These are phyloP conservation scores for Ophiostoma ips DNA, from an alignment of 2,329 filamentous ascomycete species.

Conservation along the genomic window DNA sequence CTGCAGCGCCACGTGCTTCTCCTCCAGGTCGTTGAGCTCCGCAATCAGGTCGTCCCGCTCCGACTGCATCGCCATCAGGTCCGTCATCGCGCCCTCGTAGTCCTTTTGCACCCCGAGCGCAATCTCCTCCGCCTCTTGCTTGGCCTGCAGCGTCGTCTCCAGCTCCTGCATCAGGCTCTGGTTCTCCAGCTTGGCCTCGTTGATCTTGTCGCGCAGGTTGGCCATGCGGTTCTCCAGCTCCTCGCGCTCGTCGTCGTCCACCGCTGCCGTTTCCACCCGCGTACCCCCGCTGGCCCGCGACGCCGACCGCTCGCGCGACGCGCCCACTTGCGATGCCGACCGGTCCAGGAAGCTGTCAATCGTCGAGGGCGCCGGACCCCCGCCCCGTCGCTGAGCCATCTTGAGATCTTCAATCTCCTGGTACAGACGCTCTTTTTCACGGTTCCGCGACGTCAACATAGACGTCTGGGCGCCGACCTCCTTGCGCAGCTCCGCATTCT, in stretches of 20 bases:
- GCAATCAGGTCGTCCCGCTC: slow-evolving; percentile 60
- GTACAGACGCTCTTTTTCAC: slow-evolving; percentile 87
- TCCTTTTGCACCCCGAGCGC: slow-evolving; percentile 61
- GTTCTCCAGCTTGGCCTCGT: slow-evolving; percentile 73
- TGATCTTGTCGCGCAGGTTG: slow-evolving; percentile 73
- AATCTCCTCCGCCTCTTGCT: slow-evolving; percentile 44
- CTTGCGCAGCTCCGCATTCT: slow-evolving; percentile 81
- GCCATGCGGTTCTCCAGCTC: slow-evolving; percentile 75
- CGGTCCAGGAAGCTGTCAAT: slow-evolving; percentile 87
- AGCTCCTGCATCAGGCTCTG: slow-evolving; percentile 77
- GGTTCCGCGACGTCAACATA: slow-evolving; percentile 91
- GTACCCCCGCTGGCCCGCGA: slow-evolving; percentile 61
- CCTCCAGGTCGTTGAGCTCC: slow-evolving; percentile 36
- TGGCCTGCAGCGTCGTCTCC: slow-evolving; percentile 53
- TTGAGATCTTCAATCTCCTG: slow-evolving; percentile 97
- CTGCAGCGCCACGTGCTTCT: slow-evolving; percentile 28
- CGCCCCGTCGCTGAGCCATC: slow-evolving; percentile 64
- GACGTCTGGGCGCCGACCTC: slow-evolving; percentile 93
- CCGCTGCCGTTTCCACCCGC: slow-evolving; percentile 37
- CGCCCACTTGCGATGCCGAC: slow-evolving; percentile 72
- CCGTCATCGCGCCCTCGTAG: slow-evolving; percentile 55
- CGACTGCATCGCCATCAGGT: slow-evolving; percentile 62
- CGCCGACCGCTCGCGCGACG: slow-evolving; percentile 53
- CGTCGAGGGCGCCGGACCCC: slow-evolving; percentile 41
- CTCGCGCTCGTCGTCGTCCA: slow-evolving; percentile 68